Base-by-base conservation (phyloP, 106 monocot genomes). In the Gastrodia elata region DNA sequence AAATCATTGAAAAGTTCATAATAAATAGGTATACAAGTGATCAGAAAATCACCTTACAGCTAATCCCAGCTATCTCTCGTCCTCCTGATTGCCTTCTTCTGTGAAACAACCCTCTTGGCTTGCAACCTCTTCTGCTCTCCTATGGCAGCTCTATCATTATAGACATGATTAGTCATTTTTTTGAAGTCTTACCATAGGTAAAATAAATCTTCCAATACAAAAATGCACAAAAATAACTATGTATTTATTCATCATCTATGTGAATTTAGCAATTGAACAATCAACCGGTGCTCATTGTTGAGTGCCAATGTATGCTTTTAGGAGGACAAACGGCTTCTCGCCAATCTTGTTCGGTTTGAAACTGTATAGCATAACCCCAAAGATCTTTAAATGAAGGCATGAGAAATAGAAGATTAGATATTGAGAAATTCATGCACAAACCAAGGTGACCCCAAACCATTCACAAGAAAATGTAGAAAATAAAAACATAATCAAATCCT, bases 31-130 rank as follows among this genome's bases (percentile, higher is more conserved):
- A 67, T 7, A 37, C 34, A 34, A 36, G 16, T 20, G 35, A 67
- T 38, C 18, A 27, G 18, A 67, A 38, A 67, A 35, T 71, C 27
- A 82, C 78, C 84, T 71, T 46, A 24, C 28, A 28, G n/a, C 89
- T 74, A 96, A 81, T 92, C 89, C 89, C 91, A 96, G 82, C 87
- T 87, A 73, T 85, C 85, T 77, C 73, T 85, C 44, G 69, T 96
- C 75, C 95, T 82, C 78, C 95, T 89, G 77, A 87, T 83, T 71
- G 83, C 85, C 75, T 96, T 96, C 79, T 92, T 96, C 61, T 91
- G 86, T 28, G 95, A 96, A 48, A 87, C 68, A 70, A 82, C 85
- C 76, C 91, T 96, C 59, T 96, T 96, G 6, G 68, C 89, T 74
- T 89, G 83, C 55, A 92, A 68, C 77, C 95, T 92, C 79, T 92